Conservation (phyloP, 306 rosid species). For the Betula pendula region DNA sequence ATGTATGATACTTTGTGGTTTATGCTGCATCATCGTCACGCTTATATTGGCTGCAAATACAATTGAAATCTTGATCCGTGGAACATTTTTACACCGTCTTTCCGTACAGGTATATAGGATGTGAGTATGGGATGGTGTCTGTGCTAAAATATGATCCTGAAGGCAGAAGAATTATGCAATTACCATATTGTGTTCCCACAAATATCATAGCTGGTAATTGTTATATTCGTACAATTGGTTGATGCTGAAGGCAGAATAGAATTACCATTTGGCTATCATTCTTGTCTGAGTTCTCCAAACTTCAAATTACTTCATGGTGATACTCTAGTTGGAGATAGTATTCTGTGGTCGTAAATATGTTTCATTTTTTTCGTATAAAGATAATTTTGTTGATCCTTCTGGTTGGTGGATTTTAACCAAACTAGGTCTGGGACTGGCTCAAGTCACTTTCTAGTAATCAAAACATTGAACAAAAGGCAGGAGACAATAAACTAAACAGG, state of each 20-base stretch:
- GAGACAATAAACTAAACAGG: neutral
- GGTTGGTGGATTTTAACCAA: neutral
- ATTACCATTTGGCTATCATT: neutral
- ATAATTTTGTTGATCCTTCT: neutral
- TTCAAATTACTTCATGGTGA: slow-evolving; percentile 3
- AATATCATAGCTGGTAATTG: slow-evolving; percentile 71
- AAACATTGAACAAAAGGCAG: neutral
- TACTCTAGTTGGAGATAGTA: neutral
- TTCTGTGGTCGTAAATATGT: neutral
- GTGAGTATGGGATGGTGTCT: slow-evolving; percentile 73
- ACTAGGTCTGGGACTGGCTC: neutral
- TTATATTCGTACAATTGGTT: slow-evolving; percentile 25
- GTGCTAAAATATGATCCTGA: slow-evolving; percentile 60
- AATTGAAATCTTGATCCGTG: slow-evolving; percentile 19
- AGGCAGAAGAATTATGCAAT: slow-evolving; percentile 47
- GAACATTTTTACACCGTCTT: slow-evolving; percentile 33
- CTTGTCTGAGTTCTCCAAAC: slow-evolving; percentile 6
- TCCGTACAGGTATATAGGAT: slow-evolving; percentile 74
- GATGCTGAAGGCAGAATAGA: neutral
- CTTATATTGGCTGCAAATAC: slow-evolving; percentile 4
- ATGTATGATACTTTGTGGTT: slow-evolving; percentile 56
- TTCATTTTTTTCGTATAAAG: neutral
- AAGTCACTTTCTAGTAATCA: neutral
- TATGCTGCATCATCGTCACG: slow-evolving; percentile 21
- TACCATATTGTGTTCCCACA: slow-evolving; percentile 77